Evolutionary conservation across 768 basidiomycete species (phyloP), one percentile per base, ranked within the genome.

Genomic region (Macrocybe gigantea): DNA sequence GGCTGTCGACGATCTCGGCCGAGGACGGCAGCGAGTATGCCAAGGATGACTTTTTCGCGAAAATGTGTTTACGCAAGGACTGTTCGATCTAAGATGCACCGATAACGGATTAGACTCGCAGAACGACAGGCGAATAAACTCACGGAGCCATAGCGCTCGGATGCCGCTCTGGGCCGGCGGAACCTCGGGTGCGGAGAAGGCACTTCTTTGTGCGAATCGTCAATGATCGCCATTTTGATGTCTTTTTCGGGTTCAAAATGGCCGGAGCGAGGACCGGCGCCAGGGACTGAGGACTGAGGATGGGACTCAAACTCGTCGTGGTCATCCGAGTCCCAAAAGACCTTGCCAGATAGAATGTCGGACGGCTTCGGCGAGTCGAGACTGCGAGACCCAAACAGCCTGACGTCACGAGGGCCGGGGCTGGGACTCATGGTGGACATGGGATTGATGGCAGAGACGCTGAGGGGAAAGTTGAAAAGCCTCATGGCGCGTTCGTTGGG

Each of bases 401-500:
- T 60, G 48, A 64, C 65, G 58, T 65, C 53, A 38, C 63, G 64
- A 5, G 65, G 69, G 11, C 66, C 58, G 33, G 79, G 78, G 47
- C 74, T 75, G 0, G 81, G 79, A 50, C 79, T 82, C 59, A 89
- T 74, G 6, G 84, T 88, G n/a, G 83, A 87, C 58, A 83, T 65
- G 43, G 87, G 88, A 50, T 89, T 77, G 65, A 89, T 84, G 8
- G 79, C 77, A 29, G 78, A 78, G 37, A 85, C 74, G 13, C 72
- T 74, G 49, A 70, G 63, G 6, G 88, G 88, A 53, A 82, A 76
- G 56, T 70, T 78, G 70, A 88, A 86, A 39, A 86, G 70, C 50
- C 72, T 69, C 80, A 88, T 85, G 15, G 85, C 85, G 47, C 79
- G 80, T n/a, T 79, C 79, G 48, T 87, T 90, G 29, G 82, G 85